Conservation (phyloP, 169 alveolate species). For the Plasmodium adleri region DNA sequence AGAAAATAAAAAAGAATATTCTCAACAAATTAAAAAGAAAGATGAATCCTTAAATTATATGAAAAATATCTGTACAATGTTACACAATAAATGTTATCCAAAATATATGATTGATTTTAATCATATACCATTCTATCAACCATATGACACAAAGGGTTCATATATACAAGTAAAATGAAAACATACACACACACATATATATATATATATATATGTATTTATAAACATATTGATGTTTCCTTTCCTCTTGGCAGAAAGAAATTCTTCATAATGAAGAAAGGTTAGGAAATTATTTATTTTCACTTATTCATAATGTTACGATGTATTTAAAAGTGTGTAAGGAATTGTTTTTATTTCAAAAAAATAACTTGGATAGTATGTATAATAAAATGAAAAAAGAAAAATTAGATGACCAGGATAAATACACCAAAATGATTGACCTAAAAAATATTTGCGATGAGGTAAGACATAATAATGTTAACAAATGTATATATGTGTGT, state of each 20-base stretch:
- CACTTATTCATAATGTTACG: background rate
- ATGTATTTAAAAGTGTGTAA: constrained; percentile 23
- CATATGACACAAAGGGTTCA: constrained; percentile 6
- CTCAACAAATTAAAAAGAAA: constrained; percentile 24
- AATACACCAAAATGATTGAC: constrained; percentile 29
- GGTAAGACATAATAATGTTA: background rate
- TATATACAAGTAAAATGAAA: constrained; percentile 44
- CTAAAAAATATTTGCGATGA: constrained; percentile 22
- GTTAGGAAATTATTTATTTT: background rate
- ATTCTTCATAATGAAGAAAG: too few species aligned
- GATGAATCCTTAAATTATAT: constrained; percentile 19
- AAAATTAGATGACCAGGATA: background rate
- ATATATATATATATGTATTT: background rate
- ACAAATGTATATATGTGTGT: background rate
- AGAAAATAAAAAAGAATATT: constrained; percentile 24
- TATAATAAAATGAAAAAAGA: constrained; percentile 28
- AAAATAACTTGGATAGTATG: background rate
- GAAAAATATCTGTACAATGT: constrained; percentile 13
- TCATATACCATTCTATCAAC: constrained; percentile 41
- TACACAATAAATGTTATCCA: constrained; percentile 42
- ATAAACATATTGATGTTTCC: background rate
- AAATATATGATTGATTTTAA: constrained; percentile 34
- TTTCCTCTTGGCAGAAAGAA: too few species aligned
- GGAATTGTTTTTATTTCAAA: constrained; percentile 37
- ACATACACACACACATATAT: background rate